phyloP scores from a whole-genome alignment of 2,329 filamentous ascomycete genomes.

The Nigrospora oryzae region DNA sequence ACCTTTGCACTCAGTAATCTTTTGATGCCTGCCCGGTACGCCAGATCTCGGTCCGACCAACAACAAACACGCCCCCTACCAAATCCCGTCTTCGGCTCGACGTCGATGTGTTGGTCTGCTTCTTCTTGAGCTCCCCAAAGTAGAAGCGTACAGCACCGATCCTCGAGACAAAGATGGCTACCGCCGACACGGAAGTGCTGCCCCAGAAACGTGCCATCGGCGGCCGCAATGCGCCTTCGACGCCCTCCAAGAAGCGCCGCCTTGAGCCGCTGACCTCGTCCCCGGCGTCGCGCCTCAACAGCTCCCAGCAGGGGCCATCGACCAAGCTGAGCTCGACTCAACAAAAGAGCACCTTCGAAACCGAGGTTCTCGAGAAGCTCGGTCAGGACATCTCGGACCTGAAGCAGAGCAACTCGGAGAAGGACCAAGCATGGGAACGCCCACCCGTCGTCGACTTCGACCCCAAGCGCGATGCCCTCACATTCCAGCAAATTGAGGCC shows the following conservation, averaged over 20 bases:
- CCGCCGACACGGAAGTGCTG: conserved; percentile 28
- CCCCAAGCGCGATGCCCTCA: conserved; percentile 59
- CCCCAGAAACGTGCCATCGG: conserved; percentile 68
- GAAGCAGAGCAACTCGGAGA: conserved; percentile 82
- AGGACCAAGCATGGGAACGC: conserved; percentile 83
- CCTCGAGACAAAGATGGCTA: conserved; percentile 30
- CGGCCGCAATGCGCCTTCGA: conserved; percentile 55
- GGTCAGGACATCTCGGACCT: conserved; percentile 84
- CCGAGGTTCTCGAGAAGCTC: conserved; percentile 89
- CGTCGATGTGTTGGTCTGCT: neutral
- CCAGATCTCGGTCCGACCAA: neutral
- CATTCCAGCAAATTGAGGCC: conserved; percentile 91
- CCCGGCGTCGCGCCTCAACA: conserved; percentile 48
- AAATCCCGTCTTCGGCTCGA: neutral
- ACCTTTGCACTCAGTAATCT: too few species aligned
- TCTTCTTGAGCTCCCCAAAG: neutral
- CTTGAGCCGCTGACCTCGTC: conserved; percentile 56
- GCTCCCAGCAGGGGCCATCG: conserved; percentile 53
- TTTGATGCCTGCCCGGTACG: too few species aligned
- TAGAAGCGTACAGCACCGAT: neutral
- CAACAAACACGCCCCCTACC: neutral
- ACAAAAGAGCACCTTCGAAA: conserved; percentile 85
- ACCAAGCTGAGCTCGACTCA: conserved; percentile 65
- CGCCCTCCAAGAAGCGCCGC: conserved; percentile 65
- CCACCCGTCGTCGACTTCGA: conserved; percentile 43